A percentile compares a stretch with the other conserved stretches of the same genome.
Conservation (phyloP, 129 eudicot species). For the Dittrichia graveolens region DNA sequence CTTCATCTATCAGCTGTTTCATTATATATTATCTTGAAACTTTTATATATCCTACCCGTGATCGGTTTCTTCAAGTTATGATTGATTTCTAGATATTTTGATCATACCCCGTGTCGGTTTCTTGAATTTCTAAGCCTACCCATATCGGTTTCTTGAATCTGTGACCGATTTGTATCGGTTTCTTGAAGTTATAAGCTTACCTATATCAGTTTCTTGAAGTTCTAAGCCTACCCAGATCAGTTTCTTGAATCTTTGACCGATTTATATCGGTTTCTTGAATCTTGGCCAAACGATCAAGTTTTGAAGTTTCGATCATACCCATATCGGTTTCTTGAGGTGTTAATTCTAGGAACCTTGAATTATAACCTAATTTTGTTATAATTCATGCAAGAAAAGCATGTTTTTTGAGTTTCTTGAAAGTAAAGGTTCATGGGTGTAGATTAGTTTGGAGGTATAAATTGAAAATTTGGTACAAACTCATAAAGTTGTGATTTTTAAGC, state of each 20-base stretch:
- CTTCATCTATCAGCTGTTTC: not conserved
- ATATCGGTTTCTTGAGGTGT: conserved; percentile 20
- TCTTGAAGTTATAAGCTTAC: not conserved
- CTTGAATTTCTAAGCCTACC: conserved; percentile 6
- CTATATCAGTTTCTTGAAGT: conserved; percentile 9
- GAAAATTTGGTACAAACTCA: conserved; percentile 10
- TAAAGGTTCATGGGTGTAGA: conserved; percentile 29
- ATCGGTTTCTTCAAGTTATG: conserved; percentile 5
- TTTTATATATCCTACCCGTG: not conserved
- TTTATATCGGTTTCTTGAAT: not conserved
- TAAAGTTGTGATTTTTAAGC: conserved; percentile 5
- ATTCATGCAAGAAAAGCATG: conserved; percentile 22
- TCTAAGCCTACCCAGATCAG: conserved; percentile 10
- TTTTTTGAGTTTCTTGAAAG: conserved; percentile 30
- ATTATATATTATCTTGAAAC: not conserved
- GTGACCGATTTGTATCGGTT: not conserved
- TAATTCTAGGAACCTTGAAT: not conserved
- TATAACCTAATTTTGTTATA: not conserved
- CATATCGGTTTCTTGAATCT: conserved; percentile 18
- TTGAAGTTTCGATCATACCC: not conserved
- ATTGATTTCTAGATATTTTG: not conserved
- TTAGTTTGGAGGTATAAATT: conserved; percentile 27
- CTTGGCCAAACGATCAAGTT: not conserved
- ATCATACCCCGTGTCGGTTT: conserved; percentile 4
- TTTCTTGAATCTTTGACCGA: conserved; percentile 5